Base-by-base conservation (phyloP, 176 grass and related monocot genomes). In the Eragrostis nindensis region DNA sequence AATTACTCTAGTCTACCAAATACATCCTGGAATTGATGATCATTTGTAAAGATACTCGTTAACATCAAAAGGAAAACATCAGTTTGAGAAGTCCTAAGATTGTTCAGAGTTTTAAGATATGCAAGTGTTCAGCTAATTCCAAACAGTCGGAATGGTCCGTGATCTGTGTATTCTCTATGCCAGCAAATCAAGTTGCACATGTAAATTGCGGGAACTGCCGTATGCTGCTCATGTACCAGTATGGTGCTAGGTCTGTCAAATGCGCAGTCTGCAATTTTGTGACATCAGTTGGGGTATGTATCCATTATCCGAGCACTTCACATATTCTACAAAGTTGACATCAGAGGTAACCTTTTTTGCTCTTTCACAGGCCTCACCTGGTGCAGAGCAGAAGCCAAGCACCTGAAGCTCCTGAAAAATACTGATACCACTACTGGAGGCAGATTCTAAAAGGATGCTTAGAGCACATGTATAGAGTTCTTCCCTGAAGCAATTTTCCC, bases 181-280 rank as follows among this genome's bases (percentile, higher is more conserved):
- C 92, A 96, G 97, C 90, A 41, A 99, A 99, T 80, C 97, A 96
- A 70, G 93, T 99, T 43, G 97, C 97, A 10, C 93, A 96, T 88
- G 91, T 95, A 53, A 92, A 81, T 69, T 96, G 92, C 44, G 97
- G 93, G 52, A 99, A 91, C 56, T 99, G 96, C 17, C 93, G 77
- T n/a, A 95, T 99, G 93, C 79, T 99, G 75, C 89, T 99, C n/a
- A 99, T 95, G 96, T 99, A 95, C 79, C 96, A 99, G 86, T 95
- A 99, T 57, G 93, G 92, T 62, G 96, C 96, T 55, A 73, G 96
- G 84, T 99, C 96, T 19, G 96, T 99, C 46, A 93, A 99, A 83
- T 99, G 96, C 13, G 89, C 93, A 43, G 89, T 99, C 62, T 99
- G 96, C 82, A 93, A 86, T 80, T 95, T 91, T 82, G 90, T 95